Conservation (phyloP, 768 basidiomycete genomes). For the Multifurca ochricompacta region DNA sequence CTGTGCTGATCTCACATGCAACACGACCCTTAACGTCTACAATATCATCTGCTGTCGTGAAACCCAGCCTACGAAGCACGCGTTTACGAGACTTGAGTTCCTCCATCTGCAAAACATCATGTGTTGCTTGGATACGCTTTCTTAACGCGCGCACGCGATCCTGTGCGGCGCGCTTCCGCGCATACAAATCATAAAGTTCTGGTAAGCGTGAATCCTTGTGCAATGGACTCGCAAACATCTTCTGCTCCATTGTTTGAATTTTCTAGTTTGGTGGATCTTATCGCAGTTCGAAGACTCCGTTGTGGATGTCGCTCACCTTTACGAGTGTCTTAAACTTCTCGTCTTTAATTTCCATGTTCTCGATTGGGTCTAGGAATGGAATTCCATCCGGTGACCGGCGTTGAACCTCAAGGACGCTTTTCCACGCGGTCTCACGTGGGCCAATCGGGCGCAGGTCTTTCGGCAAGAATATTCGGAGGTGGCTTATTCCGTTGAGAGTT, state of each 20-base stretch:
- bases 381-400: constrained; percentile 85
- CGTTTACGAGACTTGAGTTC: constrained; percentile 95
- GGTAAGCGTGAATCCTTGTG: constrained; percentile 74
- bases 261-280: constrained; percentile 43
- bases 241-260: constrained; percentile 85
- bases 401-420: constrained; percentile 87
- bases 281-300: background rate
- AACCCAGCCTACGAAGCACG: constrained; percentile 84
- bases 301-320: constrained; percentile 41
- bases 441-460: constrained; percentile 78
- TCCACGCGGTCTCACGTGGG: constrained; percentile 79
- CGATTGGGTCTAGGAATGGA: constrained; percentile 78
- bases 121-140: constrained; percentile 81
- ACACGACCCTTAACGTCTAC: constrained; percentile 98
- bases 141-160: constrained; percentile 68
- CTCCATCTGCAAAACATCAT: constrained; percentile 90
- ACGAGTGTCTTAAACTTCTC: constrained; percentile 85
- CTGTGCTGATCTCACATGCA: constrained; percentile 96
- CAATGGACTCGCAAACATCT: constrained; percentile 71
- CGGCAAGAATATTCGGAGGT: constrained; percentile 79
- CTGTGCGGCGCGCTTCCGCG: constrained; percentile 64
- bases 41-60: constrained; percentile 83
- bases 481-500: constrained; percentile 79
- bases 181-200: constrained; percentile 72
- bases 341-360: constrained; percentile 95